Evolutionary conservation across 2,329 filamentous ascomycete genomes (phyloP).

Genomic region (Xylaria sp.): DNA sequence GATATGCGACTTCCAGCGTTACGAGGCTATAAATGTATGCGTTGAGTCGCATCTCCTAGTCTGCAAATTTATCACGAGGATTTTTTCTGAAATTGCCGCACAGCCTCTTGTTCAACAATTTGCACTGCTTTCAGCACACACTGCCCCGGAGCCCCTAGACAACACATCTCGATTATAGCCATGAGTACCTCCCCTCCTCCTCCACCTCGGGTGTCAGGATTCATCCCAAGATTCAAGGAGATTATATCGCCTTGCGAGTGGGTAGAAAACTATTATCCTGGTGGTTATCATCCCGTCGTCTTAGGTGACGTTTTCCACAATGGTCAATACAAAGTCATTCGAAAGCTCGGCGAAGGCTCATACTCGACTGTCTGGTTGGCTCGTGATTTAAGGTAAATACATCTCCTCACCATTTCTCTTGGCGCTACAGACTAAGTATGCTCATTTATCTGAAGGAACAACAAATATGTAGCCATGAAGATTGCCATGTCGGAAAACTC

Average conservation of each 20-base stretch:
- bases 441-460: constrained; percentile 37
- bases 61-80: constrained; percentile 10
- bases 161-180: constrained; percentile 31
- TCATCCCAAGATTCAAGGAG: constrained; percentile 41
- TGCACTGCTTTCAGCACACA: constrained; percentile 19
- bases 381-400: constrained; percentile 45
- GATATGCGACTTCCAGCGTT: constrained; percentile 10
- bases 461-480: constrained; percentile 48
- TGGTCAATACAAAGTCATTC: constrained; percentile 46
- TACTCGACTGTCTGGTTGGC: constrained; percentile 49
- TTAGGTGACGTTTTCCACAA: constrained; percentile 46
- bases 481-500: constrained; percentile 37
- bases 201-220: constrained; percentile 33
- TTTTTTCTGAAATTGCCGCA: constrained; percentile 18
- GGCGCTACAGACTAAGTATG: constrained; percentile 13
- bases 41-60: constrained; percentile 5
- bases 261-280: constrained; percentile 44
- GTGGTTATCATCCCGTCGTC: constrained; percentile 47
- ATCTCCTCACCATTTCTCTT: constrained; percentile 14
- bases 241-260: constrained; percentile 48
- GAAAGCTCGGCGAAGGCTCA: constrained; percentile 47
- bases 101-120: constrained; percentile 15
- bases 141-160: constrained; percentile 6
- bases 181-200: constrained; percentile 31
- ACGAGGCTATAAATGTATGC: constrained; percentile 17